Percentiles rank a stretch among this genome's conserved stretches.
Evolutionary conservation across 2,329 filamentous ascomycete genomes (phyloP).

Genomic region (Xylariaceae sp.): DNA sequence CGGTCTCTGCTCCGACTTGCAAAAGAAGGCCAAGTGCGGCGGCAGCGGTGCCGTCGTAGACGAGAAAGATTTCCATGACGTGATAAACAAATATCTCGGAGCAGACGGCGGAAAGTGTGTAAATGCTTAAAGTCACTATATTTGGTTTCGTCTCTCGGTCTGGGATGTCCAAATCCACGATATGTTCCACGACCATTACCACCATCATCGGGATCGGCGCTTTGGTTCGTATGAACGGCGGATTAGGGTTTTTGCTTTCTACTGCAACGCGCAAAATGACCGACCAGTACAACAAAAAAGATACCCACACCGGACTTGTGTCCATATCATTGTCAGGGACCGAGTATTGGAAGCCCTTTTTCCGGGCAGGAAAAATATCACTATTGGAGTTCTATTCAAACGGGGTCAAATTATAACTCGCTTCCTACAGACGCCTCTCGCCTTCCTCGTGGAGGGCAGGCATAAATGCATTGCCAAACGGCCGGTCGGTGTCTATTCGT

Average conservation of each 20-base stretch:
- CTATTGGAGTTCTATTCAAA: conserved; percentile 14
- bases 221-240: conserved; percentile 11
- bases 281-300: too few species aligned
- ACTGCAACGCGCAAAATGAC: conserved; percentile 6
- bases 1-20: conserved; percentile 82
- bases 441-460: conserved; percentile 6
- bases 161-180: conserved; percentile 4
- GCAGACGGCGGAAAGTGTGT: conserved; percentile 4
- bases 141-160: conserved; percentile 1
- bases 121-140: conserved; percentile 3
- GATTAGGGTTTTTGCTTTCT: conserved; percentile 7
- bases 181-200: conserved; percentile 13
- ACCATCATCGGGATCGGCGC: conserved; percentile 6
- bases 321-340: conserved; percentile 3
- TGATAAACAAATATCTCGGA: conserved; percentile 59
- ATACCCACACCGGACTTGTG: conserved; percentile 3
- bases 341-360: conserved; percentile 1
- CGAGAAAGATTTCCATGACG: conserved; percentile 79
- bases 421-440: too few species aligned
- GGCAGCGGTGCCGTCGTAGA: conserved; percentile 85
- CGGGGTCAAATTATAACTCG: too few species aligned
- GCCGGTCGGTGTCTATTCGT: conserved; percentile 12
- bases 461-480: conserved; percentile 13
- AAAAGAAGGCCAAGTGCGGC: conserved; percentile 93
- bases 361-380: conserved; percentile 7